A percentile compares a stretch with the other conserved stretches of the same genome.
phyloP scores from a whole-genome alignment of 2,329 filamentous ascomycete genomes.

The Aspergillus tanneri region DNA sequence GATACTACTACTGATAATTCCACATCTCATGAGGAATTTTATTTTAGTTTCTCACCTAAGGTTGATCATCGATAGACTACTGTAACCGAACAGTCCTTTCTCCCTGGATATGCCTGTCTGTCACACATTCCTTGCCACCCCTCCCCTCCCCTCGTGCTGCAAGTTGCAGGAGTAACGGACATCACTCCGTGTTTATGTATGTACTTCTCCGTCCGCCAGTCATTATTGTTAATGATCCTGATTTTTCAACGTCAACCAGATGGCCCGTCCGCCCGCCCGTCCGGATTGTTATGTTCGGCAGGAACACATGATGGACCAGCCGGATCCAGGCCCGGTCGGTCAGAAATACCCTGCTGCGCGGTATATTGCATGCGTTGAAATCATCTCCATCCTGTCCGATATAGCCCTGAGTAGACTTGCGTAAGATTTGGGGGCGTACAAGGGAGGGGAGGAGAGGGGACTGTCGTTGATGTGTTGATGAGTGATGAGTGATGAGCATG shows the following conservation, averaged over 20 bases:
- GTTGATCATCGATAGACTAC: too few species aligned
- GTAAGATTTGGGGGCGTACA: slow-evolving; percentile 5
- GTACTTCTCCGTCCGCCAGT: not conserved
- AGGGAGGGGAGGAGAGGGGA: not conserved
- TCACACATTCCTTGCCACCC: not conserved
- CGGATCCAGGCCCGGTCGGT: not conserved
- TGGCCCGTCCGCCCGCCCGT: not conserved
- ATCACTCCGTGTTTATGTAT: not conserved
- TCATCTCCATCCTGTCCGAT: not conserved
- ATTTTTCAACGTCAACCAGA: not conserved
- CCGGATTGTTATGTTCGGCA: not conserved
- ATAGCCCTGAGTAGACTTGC: not conserved
- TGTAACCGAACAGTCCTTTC: too few species aligned
- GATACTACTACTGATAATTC: not conserved
- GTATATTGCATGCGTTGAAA: slow-evolving; percentile 4
- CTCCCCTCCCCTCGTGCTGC: not conserved
- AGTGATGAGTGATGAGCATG: too few species aligned
- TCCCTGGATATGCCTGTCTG: not conserved
- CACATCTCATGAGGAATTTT: not conserved
- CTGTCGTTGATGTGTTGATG: not conserved
- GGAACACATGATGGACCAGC: not conserved
- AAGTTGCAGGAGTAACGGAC: not conserved
- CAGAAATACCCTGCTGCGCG: not conserved
- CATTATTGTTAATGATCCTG: not conserved
- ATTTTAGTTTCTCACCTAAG: not conserved